These are phyloP conservation scores for Calonectria hongkongensis DNA, from an alignment of 2,329 filamentous ascomycete genomes.

Conservation along the genomic window DNA sequence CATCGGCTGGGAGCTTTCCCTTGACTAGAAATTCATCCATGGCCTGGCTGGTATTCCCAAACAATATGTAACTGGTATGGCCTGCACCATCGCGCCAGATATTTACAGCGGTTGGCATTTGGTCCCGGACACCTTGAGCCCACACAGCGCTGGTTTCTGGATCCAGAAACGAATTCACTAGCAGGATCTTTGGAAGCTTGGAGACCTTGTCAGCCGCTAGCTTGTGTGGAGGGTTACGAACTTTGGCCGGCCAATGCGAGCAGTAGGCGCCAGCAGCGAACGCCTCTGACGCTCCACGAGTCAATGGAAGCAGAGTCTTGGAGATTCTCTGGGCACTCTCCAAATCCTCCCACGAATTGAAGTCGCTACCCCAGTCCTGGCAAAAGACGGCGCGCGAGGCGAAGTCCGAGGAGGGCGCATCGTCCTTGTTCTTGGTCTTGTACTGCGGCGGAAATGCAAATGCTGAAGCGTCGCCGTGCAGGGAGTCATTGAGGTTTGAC, in stretches of 20 bases:
- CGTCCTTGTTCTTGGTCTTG: conserved; percentile 7
- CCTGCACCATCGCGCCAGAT: conserved; percentile 51
- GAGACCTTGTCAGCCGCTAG: conserved; percentile 14
- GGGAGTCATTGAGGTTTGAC: conserved; percentile 40
- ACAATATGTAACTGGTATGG: conserved; percentile 48
- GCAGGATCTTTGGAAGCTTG: conserved; percentile 44
- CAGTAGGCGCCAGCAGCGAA: conserved; percentile 47
- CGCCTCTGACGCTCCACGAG: conserved; percentile 42
- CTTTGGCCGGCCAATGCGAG: conserved; percentile 48
- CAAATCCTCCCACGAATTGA: conserved; percentile 40
- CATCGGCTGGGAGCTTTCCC: conserved; percentile 49
- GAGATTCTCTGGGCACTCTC: conserved; percentile 39
- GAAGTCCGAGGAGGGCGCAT: conserved; percentile 24
- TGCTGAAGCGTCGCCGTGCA: conserved; percentile 47
- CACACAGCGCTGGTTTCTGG: conserved; percentile 48
- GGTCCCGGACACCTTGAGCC: conserved; percentile 47
- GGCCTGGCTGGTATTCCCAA: conserved; percentile 48
- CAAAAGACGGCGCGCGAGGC: conserved; percentile 50
- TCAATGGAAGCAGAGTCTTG: conserved; percentile 43
- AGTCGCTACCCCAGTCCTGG: conserved; percentile 49
- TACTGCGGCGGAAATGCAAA: conserved; percentile 46
- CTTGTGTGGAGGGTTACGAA: conserved; percentile 43
- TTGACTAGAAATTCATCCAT: conserved; percentile 48
- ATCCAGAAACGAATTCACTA: conserved; percentile 47
- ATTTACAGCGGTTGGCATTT: conserved; percentile 48